Evolutionary conservation across 2,329 filamentous ascomycete species (phyloP).

Genomic region (Ophiognomonia clavigignenti-juglandacearum): DNA sequence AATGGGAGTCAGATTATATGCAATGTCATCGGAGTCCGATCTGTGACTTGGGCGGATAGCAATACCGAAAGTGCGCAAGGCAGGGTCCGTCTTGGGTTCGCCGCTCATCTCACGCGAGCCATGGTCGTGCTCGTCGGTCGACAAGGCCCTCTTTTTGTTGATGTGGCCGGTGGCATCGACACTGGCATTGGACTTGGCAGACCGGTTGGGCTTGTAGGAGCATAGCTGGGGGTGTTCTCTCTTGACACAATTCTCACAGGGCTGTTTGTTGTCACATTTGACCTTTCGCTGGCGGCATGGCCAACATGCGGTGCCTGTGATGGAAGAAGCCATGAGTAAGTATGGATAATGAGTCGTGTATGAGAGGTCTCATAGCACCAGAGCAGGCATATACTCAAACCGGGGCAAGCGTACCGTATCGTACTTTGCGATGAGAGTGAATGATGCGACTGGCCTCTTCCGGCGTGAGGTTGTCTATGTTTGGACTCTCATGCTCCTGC

Average conservation of each 20-base stretch:
- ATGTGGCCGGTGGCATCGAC: constrained; percentile 20
- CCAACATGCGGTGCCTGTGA: constrained; percentile 58
- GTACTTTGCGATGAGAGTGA: constrained; percentile 63
- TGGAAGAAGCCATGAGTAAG: neutral
- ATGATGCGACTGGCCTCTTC: constrained; percentile 66
- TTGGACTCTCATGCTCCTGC: constrained; percentile 32
- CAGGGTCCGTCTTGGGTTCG: constrained; percentile 33
- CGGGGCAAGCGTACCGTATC: constrained; percentile 48
- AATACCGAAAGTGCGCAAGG: constrained; percentile 27
- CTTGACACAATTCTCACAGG: constrained; percentile 65
- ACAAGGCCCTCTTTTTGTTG: constrained; percentile 17
- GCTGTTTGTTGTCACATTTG: constrained; percentile 65
- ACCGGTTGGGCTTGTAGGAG: constrained; percentile 61
- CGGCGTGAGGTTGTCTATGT: constrained; percentile 54
- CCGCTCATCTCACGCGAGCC: constrained; percentile 32
- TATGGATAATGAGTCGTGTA: no score
- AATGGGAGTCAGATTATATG: constrained; percentile 14
- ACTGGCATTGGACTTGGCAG: constrained; percentile 24
- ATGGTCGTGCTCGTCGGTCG: constrained; percentile 31
- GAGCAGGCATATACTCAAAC: neutral
- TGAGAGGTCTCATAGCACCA: neutral
- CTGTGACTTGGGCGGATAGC: constrained; percentile 9
- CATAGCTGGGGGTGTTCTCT: constrained; percentile 60
- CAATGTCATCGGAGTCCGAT: constrained; percentile 4
- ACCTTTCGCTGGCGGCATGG: constrained; percentile 64